Base-by-base conservation (phyloP, 306 rosid species). In the Quercus suber region DNA sequence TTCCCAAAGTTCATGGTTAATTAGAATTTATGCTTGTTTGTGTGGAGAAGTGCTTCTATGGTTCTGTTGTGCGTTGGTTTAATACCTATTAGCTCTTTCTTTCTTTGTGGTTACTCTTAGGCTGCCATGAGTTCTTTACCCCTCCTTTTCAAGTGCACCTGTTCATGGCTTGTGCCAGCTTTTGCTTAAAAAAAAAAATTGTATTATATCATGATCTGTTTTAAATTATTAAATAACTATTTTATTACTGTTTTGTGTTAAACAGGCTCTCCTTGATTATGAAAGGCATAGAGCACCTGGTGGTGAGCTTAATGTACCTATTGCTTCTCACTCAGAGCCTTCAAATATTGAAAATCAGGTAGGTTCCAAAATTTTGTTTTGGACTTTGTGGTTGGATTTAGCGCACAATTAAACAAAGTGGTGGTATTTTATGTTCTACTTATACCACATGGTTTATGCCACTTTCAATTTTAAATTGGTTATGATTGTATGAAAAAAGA, bases 201-300 rank as follows among this genome's bases (percentile, higher is more conserved):
- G 51, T 74, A 13, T 21, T 60, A 14, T 37, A 27, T 67, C 45
- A 8, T 17, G 23, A 20, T 73, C 27, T 76, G 28, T 57, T 37
- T 65, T 60, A 27, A 37, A 57, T 73, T 28, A 18, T 28, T 53
- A 25, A 77, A 37, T 51, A 49, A 25, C 33, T 77, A 73, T 49
- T 20, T 83, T 80, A 60, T 73, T 30, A 45, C 35, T 19, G 55
- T 77, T 68, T 78, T 69, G 55, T 79, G 21, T 76, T 76, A 64
- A 81, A 82, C 88, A 96, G 99, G 98, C 98, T 17, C 98, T 96
- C 72, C 97, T 96, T 84, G 98, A 93, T 88, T 96, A 93, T 76
- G 99, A 93, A 89, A 93, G 94, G 84, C 91, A 96, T 86, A 90
- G 89, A 77, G 84, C 86, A 75, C 79, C 74, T 65, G 97, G 98